phyloP scores from a whole-genome alignment of 2,329 filamentous ascomycete species.

The Aspergillus oerlinghausenensis region DNA sequence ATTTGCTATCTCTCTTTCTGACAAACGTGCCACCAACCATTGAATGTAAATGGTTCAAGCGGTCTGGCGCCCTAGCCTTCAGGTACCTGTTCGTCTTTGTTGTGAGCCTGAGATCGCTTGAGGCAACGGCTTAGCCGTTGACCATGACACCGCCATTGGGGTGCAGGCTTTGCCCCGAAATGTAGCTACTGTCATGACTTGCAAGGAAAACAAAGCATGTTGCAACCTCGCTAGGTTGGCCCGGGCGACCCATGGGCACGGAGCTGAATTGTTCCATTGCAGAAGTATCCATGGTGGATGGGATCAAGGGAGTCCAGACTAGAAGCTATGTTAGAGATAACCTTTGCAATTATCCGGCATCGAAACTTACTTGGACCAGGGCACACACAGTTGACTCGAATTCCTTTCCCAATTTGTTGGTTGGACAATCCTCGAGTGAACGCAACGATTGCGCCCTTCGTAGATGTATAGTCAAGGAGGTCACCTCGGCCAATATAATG shows the following conservation, averaged over 20 bases:
- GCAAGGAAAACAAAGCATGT: conserved; percentile 79
- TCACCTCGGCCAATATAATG: conserved; percentile 76
- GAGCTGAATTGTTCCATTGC: conserved; percentile 67
- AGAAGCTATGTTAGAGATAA: conserved; percentile 1
- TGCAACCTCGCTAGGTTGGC: conserved; percentile 76
- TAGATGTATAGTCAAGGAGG: conserved; percentile 75
- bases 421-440: conserved; percentile 76
- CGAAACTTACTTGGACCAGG: conserved; percentile 57
- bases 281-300: conserved; percentile 64
- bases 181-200: conserved; percentile 65
- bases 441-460: conserved; percentile 67
- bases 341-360: neutral
- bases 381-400: conserved; percentile 71
- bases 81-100: neutral
- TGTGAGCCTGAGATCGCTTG: neutral
- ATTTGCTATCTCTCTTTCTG: neutral
- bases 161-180: conserved; percentile 69
- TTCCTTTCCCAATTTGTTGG: conserved; percentile 66
- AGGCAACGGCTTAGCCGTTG: conserved; percentile 35
- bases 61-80: neutral
- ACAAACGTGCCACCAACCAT: neutral
- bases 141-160: conserved; percentile 58
- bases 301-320: conserved; percentile 73
- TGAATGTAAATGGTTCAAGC: neutral
- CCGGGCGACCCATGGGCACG: conserved; percentile 70